phyloP scores from a whole-genome alignment of 2,329 filamentous ascomycete species.

The Fusarium caatingaense region DNA sequence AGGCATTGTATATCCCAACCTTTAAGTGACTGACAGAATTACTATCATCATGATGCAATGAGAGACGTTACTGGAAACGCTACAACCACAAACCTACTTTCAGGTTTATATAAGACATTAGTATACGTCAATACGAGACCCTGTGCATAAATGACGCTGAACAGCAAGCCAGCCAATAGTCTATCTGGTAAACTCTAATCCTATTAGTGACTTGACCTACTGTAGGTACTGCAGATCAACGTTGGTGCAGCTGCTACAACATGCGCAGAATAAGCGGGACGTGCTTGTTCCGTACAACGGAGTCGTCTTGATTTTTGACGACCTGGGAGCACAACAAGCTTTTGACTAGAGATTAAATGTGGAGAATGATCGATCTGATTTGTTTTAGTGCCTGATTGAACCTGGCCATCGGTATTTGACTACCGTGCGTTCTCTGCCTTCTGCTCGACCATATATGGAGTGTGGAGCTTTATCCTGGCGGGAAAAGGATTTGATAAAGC shows the following conservation, averaged over 20 bases:
- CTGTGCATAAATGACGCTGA: background rate
- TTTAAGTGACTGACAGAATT: background rate
- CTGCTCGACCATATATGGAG: background rate
- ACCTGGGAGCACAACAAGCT: background rate
- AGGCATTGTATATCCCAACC: background rate
- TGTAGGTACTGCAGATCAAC: slow-evolving; percentile 1
- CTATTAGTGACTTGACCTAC: background rate
- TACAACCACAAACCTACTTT: background rate
- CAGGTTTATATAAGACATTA: background rate
- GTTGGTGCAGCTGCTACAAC: background rate
- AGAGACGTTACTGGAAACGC: background rate
- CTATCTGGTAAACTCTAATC: background rate
- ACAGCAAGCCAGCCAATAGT: background rate
- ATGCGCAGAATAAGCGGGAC: background rate
- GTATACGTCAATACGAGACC: background rate
- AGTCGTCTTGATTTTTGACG: background rate
- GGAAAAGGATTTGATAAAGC: background rate
- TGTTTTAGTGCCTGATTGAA: background rate
- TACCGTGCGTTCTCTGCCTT: background rate
- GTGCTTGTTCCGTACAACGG: background rate
- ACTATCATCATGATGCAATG: background rate
- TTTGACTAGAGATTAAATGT: background rate
- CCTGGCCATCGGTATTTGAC: background rate
- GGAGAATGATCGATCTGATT: background rate
- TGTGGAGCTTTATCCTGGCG: background rate